Conservation (phyloP, 805 yeast species). For the Ogataea ramenticola region DNA sequence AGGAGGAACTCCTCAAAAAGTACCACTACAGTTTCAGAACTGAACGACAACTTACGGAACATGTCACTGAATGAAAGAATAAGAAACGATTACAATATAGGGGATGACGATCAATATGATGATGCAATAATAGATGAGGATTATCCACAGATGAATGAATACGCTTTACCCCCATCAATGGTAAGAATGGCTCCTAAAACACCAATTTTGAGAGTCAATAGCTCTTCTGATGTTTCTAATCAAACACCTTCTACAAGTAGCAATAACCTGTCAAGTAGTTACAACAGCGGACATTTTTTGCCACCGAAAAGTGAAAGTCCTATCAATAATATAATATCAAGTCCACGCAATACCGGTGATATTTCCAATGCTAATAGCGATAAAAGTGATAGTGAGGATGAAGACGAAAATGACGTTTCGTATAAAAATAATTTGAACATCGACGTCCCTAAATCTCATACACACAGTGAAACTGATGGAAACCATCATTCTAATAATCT, state of each 20-base stretch:
- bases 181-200: conserved; percentile 25
- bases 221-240: conserved; percentile 13
- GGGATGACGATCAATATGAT: conserved; percentile 5
- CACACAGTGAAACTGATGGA: not conserved
- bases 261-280: too few species aligned
- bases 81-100: conserved; percentile 5
- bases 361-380: not conserved
- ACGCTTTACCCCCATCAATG: conserved; percentile 24
- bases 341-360: too few species aligned
- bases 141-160: not conserved
- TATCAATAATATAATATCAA: too few species aligned
- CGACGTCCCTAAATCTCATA: not conserved
- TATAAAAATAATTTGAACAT: not conserved
- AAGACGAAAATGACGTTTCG: not conserved
- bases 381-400: not conserved
- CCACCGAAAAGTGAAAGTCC: too few species aligned
- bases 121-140: not conserved
- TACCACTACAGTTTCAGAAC: not conserved
- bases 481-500: not conserved
- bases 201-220: conserved; percentile 25
- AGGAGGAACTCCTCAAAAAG: conserved; percentile 18
- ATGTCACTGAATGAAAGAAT: conserved; percentile 8
- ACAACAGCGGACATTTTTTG: too few species aligned
- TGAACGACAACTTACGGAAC: conserved; percentile 9
- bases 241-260: not conserved